Percentiles rank a stretch among this genome's conserved stretches.
Conservation (phyloP, 2,329 filamentous ascomycete species). For the Arthroderma uncinatum region DNA sequence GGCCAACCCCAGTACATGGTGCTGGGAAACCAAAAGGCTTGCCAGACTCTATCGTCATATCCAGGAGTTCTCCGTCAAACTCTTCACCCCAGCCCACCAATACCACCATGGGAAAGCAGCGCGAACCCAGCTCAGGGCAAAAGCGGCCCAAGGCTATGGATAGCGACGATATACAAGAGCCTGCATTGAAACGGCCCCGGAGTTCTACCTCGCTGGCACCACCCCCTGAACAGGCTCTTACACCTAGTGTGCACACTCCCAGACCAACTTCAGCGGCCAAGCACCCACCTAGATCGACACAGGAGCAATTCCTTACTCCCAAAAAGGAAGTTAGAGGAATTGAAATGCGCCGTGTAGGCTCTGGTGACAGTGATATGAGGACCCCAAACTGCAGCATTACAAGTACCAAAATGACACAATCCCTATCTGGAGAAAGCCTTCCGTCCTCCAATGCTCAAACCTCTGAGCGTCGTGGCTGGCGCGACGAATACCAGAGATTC, state of each 20-base stretch:
- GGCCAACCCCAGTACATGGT: slow-evolving; percentile 19
- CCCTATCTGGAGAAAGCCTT: slow-evolving; percentile 17
- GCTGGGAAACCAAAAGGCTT: slow-evolving; percentile 19
- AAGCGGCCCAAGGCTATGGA: slow-evolving; percentile 22
- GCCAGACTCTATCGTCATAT: slow-evolving; percentile 14
- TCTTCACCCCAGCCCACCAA: slow-evolving; percentile 9
- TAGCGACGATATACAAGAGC: slow-evolving; percentile 19
- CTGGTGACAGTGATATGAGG: slow-evolving; percentile 30
- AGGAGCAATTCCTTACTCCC: slow-evolving; percentile 29
- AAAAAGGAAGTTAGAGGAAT: slow-evolving; percentile 32
- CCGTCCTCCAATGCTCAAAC: slow-evolving; percentile 20
- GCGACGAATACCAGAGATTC: slow-evolving; percentile 34
- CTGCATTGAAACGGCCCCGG: slow-evolving; percentile 28
- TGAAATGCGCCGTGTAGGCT: slow-evolving; percentile 32
- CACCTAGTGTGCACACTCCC: slow-evolving; percentile 25
- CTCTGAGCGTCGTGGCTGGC: slow-evolving; percentile 33
- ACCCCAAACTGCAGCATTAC: slow-evolving; percentile 27
- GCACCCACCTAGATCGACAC: slow-evolving; percentile 24
- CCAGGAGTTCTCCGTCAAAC: slow-evolving; percentile 3
- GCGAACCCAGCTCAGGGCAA: slow-evolving; percentile 12
- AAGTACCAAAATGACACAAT: slow-evolving; percentile 16
- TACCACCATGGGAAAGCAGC: slow-evolving; percentile 15
- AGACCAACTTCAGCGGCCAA: slow-evolving; percentile 23
- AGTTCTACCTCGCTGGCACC: slow-evolving; percentile 19
- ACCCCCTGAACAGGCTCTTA: slow-evolving; percentile 28